Conservation (phyloP, 2,329 filamentous ascomycete species). For the Biscogniauxia marginata region DNA sequence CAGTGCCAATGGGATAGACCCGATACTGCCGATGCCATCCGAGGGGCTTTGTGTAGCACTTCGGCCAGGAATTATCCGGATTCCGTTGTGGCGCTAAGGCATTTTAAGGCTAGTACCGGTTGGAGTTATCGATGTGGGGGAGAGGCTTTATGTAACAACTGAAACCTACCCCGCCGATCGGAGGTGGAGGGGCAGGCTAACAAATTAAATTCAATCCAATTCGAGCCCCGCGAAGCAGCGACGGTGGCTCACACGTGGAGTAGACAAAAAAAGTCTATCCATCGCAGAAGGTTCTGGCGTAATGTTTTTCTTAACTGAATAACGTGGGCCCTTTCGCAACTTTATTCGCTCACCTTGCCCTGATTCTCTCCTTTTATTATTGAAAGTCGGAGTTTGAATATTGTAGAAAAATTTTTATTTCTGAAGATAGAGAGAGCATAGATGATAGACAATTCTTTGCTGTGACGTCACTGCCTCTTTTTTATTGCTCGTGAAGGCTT, state of each 20-base stretch:
- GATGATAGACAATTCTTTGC: neutral
- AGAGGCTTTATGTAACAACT: neutral
- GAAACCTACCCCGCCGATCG: constrained; percentile 14
- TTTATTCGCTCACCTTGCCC: neutral
- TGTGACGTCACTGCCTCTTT: neutral
- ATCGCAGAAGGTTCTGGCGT: too few species aligned
- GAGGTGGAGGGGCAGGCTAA: neutral
- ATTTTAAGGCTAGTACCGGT: too few species aligned
- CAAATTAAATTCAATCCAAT: neutral
- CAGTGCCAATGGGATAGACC: too few species aligned
- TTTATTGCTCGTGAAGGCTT: neutral
- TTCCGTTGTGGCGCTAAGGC: too few species aligned
- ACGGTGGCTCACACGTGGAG: neutral
- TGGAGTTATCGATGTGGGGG: neutral
- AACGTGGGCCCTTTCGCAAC: neutral
- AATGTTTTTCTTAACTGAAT: too few species aligned
- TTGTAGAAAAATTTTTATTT: too few species aligned
- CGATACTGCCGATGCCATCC: too few species aligned
- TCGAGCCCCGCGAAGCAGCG: constrained; percentile 1
- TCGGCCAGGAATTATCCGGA: too few species aligned
- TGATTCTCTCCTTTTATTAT: neutral
- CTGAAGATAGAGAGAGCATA: too few species aligned
- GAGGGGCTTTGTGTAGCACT: too few species aligned
- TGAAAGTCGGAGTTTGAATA: neutral
- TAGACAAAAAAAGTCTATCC: too few species aligned